Percentiles rank a stretch among this genome's conserved stretches.
Conservation (phyloP, 306 rosid species). For the Luffa acutangula region DNA sequence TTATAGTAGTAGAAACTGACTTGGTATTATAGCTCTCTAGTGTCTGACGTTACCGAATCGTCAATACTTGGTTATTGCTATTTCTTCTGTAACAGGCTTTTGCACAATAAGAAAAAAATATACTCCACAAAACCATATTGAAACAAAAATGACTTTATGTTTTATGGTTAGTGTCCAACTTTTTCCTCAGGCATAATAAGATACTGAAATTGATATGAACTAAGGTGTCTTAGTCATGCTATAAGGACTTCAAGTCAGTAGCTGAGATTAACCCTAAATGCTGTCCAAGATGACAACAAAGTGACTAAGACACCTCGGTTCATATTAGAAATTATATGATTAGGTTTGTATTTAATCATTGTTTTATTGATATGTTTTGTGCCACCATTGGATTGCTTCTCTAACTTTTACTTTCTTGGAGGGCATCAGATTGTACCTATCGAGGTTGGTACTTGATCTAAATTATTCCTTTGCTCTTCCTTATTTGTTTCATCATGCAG, state of each 20-base stretch:
- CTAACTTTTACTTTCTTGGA: background rate
- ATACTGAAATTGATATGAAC: background rate
- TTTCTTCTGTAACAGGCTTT: background rate
- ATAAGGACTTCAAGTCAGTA: background rate
- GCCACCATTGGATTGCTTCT: background rate
- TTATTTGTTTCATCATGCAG: conserved; percentile 33
- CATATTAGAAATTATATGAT: background rate
- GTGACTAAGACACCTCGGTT: background rate
- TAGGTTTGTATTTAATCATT: background rate
- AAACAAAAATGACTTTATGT: background rate
- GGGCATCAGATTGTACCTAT: background rate
- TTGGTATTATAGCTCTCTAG: background rate
- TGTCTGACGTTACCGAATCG: background rate
- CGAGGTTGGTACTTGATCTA: background rate
- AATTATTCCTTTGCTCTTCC: background rate
- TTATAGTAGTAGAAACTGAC: background rate
- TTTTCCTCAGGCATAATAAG: background rate
- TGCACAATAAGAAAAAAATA: background rate
- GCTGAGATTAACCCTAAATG: background rate
- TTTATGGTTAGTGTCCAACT: background rate
- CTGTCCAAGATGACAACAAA: background rate
- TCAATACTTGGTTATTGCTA: background rate
- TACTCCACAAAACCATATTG: background rate
- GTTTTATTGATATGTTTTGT: background rate
- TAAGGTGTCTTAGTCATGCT: background rate